phyloP scores from a whole-genome alignment of 352 stramenopile genomes.

The Pythium rhizo-oryzae region DNA sequence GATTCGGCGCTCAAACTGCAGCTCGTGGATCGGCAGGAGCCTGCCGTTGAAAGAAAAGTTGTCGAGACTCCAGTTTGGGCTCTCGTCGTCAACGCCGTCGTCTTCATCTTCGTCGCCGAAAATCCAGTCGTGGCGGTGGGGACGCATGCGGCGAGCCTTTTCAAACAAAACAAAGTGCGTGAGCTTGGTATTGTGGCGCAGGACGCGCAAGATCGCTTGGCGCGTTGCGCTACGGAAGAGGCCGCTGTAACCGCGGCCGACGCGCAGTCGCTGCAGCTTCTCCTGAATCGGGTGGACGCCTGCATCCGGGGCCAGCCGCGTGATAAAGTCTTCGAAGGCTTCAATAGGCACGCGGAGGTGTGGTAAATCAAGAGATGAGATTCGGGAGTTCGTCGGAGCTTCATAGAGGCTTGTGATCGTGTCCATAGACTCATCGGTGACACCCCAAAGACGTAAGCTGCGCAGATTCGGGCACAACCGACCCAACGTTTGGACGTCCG shows the following conservation, averaged over 20 bases:
- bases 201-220: neutral
- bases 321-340: neutral
- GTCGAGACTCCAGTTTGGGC: neutral
- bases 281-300: neutral
- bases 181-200: neutral
- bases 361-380: slow-evolving; percentile 1
- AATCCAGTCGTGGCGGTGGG: neutral
- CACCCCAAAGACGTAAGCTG: neutral
- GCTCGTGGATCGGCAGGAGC: neutral
- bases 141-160: neutral
- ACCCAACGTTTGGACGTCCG: neutral
- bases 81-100: neutral
- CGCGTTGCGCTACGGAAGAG: neutral
- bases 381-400: neutral
- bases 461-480: neutral
- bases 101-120: neutral
- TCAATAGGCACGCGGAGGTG: slow-evolving; percentile 2
- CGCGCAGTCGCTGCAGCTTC: neutral
- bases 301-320: neutral
- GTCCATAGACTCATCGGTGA: neutral
- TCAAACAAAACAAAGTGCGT: slow-evolving; percentile 1
- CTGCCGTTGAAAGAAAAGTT: slow-evolving; percentile 6
- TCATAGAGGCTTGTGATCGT: neutral
- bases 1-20: neutral
- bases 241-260: neutral